Conservation (phyloP, 169 alveolate genomes). For the Neospora caninum region DNA sequence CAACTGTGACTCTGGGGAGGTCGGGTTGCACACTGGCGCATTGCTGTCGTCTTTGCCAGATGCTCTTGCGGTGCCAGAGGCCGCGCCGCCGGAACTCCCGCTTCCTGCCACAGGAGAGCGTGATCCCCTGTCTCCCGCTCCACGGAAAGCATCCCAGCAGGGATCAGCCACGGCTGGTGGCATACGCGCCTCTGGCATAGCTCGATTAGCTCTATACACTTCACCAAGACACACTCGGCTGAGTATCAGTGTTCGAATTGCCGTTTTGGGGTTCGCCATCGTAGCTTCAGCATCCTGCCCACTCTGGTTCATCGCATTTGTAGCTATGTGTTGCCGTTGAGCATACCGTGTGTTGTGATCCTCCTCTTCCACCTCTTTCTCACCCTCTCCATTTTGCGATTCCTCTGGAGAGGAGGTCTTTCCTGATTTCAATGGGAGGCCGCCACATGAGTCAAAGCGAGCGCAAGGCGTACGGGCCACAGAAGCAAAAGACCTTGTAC, state of each 20-base stretch:
- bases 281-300: background rate
- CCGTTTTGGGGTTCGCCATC: slow-evolving; percentile 12
- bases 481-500: background rate
- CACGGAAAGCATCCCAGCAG: background rate
- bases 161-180: slow-evolving; percentile 57
- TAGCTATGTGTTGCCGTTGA: too few species aligned
- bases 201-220: slow-evolving; percentile 49
- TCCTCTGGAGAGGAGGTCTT: background rate
- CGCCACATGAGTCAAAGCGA: background rate
- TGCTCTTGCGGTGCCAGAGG: background rate
- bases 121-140: background rate
- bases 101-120: background rate
- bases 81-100: background rate
- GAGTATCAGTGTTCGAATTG: slow-evolving; percentile 50
- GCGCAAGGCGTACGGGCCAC: background rate
- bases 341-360: too few species aligned
- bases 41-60: background rate
- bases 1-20: background rate
- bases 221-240: slow-evolving; percentile 66
- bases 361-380: too few species aligned
- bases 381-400: background rate
- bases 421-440: background rate
- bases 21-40: background rate
- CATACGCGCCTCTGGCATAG: slow-evolving; percentile 68
- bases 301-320: background rate